A percentile compares a stretch with the other conserved stretches of the same genome.
These are phyloP conservation scores for Breynia disticha DNA, from an alignment of 441 rosid species.

Conservation along the genomic window DNA sequence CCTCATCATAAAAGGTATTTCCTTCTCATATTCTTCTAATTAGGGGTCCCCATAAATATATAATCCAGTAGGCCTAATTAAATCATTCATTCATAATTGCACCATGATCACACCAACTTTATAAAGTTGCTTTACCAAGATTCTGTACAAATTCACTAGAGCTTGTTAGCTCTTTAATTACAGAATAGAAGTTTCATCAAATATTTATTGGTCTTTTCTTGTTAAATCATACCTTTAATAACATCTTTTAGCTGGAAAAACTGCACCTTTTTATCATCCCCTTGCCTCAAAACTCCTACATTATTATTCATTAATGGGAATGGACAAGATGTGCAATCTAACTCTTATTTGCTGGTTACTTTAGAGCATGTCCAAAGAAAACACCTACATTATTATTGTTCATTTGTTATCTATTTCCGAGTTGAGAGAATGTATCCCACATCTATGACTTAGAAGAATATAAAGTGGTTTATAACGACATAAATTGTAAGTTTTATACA, in stretches of 20 bases:
- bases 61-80: conserved; percentile 5
- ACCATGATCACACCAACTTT: conserved; percentile 12
- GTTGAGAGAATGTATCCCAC: no score
- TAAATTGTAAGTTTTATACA: no score
- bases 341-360: background rate
- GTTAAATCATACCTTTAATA: background rate
- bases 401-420: no score
- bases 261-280: background rate
- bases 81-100: conserved; percentile 29
- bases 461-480: no score
- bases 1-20: background rate
- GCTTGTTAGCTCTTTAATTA: conserved; percentile 1
- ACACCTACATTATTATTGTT: no score
- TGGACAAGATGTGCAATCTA: background rate
- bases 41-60: background rate
- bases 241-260: background rate
- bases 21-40: background rate
- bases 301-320: background rate
- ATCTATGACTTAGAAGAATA: no score
- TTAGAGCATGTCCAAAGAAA: background rate
- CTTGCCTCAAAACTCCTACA: background rate
- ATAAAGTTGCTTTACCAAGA: conserved; percentile 29
- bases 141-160: conserved; percentile 10
- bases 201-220: background rate
- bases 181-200: conserved; percentile 15